Conservation (phyloP, 2,329 filamentous ascomycete species). For the Colletotrichum godetiae region DNA sequence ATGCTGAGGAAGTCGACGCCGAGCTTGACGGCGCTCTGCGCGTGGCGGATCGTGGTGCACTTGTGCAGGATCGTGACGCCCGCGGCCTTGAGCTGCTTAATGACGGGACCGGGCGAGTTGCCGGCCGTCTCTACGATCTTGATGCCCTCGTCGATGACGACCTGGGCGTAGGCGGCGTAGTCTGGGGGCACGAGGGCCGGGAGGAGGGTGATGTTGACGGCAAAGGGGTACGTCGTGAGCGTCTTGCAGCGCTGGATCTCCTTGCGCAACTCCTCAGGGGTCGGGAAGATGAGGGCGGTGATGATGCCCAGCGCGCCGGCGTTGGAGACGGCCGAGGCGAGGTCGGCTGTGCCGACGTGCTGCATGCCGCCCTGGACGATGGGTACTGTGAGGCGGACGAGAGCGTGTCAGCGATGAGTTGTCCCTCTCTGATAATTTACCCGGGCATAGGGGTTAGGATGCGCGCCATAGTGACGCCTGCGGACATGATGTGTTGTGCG, state of each 20-base stretch:
- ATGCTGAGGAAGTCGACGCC: slow-evolving; percentile 97
- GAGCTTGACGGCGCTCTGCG: slow-evolving; percentile 89
- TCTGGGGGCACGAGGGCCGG: slow-evolving; percentile 90
- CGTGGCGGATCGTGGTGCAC: slow-evolving; percentile 96
- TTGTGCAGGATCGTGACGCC: slow-evolving; percentile 90
- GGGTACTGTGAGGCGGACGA: slow-evolving; percentile 65
- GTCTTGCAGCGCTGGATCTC: slow-evolving; percentile 90
- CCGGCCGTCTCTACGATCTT: slow-evolving; percentile 93
- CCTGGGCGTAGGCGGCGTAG: slow-evolving; percentile 91
- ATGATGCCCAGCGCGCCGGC: slow-evolving; percentile 86
- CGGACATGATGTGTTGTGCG: slow-evolving; percentile 8
- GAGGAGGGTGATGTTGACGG: slow-evolving; percentile 93
- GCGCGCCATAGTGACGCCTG: slow-evolving; percentile 14
- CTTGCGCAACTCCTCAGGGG: slow-evolving; percentile 89
- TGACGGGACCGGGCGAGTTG: slow-evolving; percentile 89
- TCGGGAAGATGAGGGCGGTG: slow-evolving; percentile 91
- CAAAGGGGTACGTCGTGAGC: slow-evolving; percentile 85
- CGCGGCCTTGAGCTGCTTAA: slow-evolving; percentile 85
- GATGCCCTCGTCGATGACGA: slow-evolving; percentile 93
- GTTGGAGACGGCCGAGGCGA: slow-evolving; percentile 81
- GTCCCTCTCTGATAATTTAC: not conserved
- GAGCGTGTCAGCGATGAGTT: slow-evolving; percentile 21
- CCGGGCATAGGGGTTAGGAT: not conserved
- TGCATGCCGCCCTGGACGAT: slow-evolving; percentile 90
- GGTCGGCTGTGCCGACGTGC: slow-evolving; percentile 84